Base-by-base conservation (phyloP, 148 eudicot genomes). In the Nyssa sinensis region DNA sequence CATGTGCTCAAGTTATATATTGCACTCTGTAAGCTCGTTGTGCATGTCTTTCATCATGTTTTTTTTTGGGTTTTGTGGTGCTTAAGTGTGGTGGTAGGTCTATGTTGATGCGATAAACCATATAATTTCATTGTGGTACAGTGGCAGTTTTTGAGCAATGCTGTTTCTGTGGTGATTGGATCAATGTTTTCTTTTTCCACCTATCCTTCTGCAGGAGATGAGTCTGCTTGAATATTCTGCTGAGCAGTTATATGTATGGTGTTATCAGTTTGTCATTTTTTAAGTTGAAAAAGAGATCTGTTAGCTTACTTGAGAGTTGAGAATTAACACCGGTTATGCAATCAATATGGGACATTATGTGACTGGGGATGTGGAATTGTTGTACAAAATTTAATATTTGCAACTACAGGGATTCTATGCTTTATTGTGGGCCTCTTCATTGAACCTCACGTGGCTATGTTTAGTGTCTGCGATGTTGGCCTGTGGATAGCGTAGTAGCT, bases 401-500 rank as follows among this genome's bases (percentile, higher is more conserved):
- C 16, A 29, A 35, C 13, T 62, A 44, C 23, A 19, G 59, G 34
- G 24, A 31, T 3, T 2, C 28, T 51, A 23, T 19, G 32, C 41
- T 30, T 21, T 17, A 30, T 53, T 49, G 17, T 3, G 23, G 8
- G 75, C 13, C 30, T 25, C 23, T 41, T 25, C 19, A 47, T 72
- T 72, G 34, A 16, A 3, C 24, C 34, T 55, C 16, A 29, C 32
- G 49, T 25, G 65, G 53, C n/a, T 62, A 61, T 72, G 58, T 12
- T 21, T 37, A 72, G 12, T 63, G 41, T 10, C 51, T 21, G 37
- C 2, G 37, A 23, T 19, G 32, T 64, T 47, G 13, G 29, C 70
- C 33, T 64, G 17, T 64, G 70, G 49, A 64, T 66, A 51, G 62
- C n/a, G 29, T 64, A 31, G 68, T 28, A 73, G 62, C 68, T 64